Conservation (phyloP, 257 asterid genomes). For the Scutellaria minor region DNA sequence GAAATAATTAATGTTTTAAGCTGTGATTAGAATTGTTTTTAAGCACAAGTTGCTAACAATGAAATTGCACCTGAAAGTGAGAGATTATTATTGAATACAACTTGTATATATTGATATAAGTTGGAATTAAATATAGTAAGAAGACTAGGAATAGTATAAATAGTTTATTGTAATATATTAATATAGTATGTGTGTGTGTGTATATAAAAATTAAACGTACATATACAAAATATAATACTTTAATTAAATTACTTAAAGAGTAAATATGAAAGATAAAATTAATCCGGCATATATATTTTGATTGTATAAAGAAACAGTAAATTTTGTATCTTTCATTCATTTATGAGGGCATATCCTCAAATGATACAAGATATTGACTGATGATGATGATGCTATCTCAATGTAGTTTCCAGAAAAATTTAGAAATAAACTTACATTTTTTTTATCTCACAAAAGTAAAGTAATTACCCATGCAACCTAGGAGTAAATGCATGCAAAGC, state of each 20-base stretch:
- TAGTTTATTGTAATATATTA: no score
- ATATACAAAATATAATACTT: no score
- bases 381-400: neutral
- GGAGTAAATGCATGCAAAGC: slow-evolving; percentile 44
- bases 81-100: no score
- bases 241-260: neutral
- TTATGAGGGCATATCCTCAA: slow-evolving; percentile 28
- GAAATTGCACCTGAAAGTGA: no score
- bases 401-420: slow-evolving; percentile 25
- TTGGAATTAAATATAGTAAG: no score
- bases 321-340: slow-evolving; percentile 31
- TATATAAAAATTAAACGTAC: no score
- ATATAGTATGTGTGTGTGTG: no score
- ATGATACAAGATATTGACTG: slow-evolving; percentile 31
- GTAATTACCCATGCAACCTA: slow-evolving; percentile 24
- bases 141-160: no score
- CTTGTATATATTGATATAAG: no score
- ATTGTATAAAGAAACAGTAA: slow-evolving; percentile 24
- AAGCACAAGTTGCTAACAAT: no score
- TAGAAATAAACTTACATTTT: slow-evolving; percentile 21
- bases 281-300: neutral
- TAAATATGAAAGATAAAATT: slow-evolving; percentile 14
- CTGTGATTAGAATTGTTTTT: no score
- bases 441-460: slow-evolving; percentile 25
- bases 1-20: no score